Percentiles rank a stretch among this genome's conserved stretches.
These are phyloP conservation scores for Hymenoscyphus albidus DNA, from an alignment of 2,329 filamentous ascomycete genomes.

Conservation along the genomic window DNA sequence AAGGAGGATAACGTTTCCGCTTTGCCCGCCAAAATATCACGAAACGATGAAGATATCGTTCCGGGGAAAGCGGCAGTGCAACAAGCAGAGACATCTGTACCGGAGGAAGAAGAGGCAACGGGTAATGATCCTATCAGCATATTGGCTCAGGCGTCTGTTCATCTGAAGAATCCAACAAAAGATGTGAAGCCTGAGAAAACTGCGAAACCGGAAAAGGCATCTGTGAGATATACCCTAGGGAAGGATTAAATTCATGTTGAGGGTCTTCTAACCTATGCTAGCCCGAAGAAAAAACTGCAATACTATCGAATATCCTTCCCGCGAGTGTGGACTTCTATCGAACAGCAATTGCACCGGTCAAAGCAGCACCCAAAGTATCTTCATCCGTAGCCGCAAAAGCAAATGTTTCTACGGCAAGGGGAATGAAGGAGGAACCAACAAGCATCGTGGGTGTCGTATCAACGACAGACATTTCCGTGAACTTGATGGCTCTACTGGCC, in stretches of 20 bases:
- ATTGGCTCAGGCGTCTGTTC: neutral
- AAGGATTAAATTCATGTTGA: neutral
- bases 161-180: neutral
- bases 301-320: conserved; percentile 28
- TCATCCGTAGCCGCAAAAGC: conserved; percentile 29
- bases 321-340: conserved; percentile 31
- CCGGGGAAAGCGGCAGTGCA: conserved; percentile 10
- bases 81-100: conserved; percentile 3
- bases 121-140: neutral
- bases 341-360: conserved; percentile 32
- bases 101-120: neutral
- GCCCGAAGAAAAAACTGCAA: conserved; percentile 26
- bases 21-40: conserved; percentile 38
- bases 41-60: conserved; percentile 10
- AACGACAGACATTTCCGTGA: conserved; percentile 47
- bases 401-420: conserved; percentile 33
- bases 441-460: conserved; percentile 51
- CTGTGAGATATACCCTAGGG: neutral
- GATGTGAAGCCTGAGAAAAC: neutral
- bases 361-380: conserved; percentile 36
- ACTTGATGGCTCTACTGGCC: conserved; percentile 45
- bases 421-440: conserved; percentile 26
- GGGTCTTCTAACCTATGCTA: conserved; percentile 18
- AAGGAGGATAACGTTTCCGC: conserved; percentile 37
- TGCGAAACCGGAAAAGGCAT: neutral